Base-by-base conservation (phyloP, 2,329 filamentous ascomycete species). In the Penicillium italicum region DNA sequence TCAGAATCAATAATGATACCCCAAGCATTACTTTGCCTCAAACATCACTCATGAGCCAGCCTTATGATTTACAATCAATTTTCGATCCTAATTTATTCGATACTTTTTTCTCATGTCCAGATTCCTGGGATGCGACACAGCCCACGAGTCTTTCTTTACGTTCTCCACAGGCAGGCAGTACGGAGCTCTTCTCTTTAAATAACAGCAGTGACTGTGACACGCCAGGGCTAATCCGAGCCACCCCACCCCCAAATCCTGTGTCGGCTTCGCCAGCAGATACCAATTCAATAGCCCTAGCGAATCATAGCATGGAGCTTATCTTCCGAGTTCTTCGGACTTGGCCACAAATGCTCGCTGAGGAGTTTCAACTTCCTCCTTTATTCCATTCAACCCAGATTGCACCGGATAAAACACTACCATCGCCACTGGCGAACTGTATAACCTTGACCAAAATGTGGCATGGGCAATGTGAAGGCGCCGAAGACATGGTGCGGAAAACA, bases 381-480 rank as follows among this genome's bases (percentile, higher is more conserved):
- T 65, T 76, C 5, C 74, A 76, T 56, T 62, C 63, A 30, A 61
- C 56, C 11, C 60, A 68, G 38, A 60, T 64, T 18, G 44, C 54
- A 20, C 61, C 51, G 20, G 28, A 44, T 9, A 54, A 30, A 12
- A 38, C 14, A 34, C 61, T 64, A 11, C 68, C 70, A 2, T 56
- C 55, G 36, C 72, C 71, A 10, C 65, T 76, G 36, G 66, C 66
- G 14, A 72, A 71, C 26, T 76, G 73, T 53, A 67, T 73, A 50
- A 67, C 68, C 3, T 56, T 76, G 20, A 64, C 66, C 12, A 73
- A 72, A 55, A 72, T 75, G 70, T 76, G 74, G 74, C 61, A 68
- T 41, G 65, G 65, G 1, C 69, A 72, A 52, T 63, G 62, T 8
- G 59, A 66, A 18, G 66, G 64, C 10, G 62, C 67, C 18, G 63